A percentile compares a stretch with the other conserved stretches of the same genome.
Conservation (phyloP, 78 protist species). For the Dictyostelium citrinum region DNA sequence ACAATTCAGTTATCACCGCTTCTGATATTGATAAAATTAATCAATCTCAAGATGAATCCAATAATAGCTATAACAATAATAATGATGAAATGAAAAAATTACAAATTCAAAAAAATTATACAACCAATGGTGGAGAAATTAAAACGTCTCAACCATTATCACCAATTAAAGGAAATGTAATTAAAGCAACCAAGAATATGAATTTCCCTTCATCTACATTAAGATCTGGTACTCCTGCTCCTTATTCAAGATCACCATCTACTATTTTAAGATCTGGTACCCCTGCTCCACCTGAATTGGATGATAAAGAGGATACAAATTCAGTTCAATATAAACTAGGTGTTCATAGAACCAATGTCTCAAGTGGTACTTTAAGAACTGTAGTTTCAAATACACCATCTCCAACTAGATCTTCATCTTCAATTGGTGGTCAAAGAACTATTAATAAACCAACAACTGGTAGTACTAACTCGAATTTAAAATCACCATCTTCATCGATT, state of each 20-base stretch:
- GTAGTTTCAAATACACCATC: not conserved
- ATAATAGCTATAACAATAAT: not conserved
- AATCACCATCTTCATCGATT: not conserved
- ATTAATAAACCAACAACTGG: not conserved
- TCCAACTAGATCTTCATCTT: not conserved
- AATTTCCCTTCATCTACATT: not conserved
- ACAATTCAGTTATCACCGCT: constrained; percentile 50
- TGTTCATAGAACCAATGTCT: constrained; percentile 37
- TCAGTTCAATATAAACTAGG: constrained; percentile 46
- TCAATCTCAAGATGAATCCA: not conserved
- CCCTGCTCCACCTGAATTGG: not conserved
- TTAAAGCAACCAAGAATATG: constrained; percentile 50
- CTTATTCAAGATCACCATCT: constrained; percentile 1
- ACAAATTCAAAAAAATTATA: constrained; percentile 52
- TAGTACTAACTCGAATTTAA: not conserved
- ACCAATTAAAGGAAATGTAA: constrained; percentile 5
- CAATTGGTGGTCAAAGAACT: not conserved
- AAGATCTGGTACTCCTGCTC: constrained; percentile 70
- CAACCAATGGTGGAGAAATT: not conserved
- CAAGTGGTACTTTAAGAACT: constrained; percentile 59
- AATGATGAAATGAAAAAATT: constrained; percentile 39
- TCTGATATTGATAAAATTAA: constrained; percentile 29
- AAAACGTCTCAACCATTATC: constrained; percentile 62
- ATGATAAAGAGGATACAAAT: not conserved
- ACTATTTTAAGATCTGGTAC: constrained; percentile 6